Evolutionary conservation across 139 green algal genomes (phyloP).

Genomic region (Coccomyxa sp.): DNA sequence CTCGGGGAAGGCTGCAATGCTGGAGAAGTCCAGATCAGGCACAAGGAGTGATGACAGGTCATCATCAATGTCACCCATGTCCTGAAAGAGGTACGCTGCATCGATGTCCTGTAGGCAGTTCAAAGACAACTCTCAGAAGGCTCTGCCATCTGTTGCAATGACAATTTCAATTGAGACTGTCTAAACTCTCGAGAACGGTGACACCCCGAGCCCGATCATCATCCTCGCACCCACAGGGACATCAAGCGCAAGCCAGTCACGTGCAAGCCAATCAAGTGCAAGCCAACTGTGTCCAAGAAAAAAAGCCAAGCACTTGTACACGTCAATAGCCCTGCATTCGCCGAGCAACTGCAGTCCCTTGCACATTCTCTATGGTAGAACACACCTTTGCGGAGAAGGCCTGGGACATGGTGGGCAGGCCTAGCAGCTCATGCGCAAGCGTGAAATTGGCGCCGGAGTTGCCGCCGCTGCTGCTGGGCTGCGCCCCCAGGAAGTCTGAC

Average conservation of each 20-base stretch:
- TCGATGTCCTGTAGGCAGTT: not conserved
- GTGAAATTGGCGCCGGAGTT: not conserved
- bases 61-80: not conserved
- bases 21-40: conserved; percentile 1
- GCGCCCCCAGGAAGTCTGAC: not conserved
- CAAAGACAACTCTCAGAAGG: too few relatives aligned
- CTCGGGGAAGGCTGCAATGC: not conserved
- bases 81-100: not conserved
- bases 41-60: conserved; percentile 4
- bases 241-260: too few relatives aligned
- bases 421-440: conserved; percentile 7
- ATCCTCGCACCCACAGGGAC: too few relatives aligned
- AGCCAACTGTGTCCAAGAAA: too few relatives aligned
- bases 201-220: too few relatives aligned
- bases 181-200: too few relatives aligned
- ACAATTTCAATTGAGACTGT: too few relatives aligned
- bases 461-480: not conserved
- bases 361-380: not conserved
- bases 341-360: too few relatives aligned
- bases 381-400: conserved; percentile 7
- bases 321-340: too few relatives aligned
- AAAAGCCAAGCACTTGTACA: too few relatives aligned
- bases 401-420: conserved; percentile 6
- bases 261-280: too few relatives aligned
- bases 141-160: too few relatives aligned